A percentile compares a stretch with the other conserved stretches of the same genome.
Evolutionary conservation across 257 asterid species (phyloP).

Genomic region (Paulownia fortunei): DNA sequence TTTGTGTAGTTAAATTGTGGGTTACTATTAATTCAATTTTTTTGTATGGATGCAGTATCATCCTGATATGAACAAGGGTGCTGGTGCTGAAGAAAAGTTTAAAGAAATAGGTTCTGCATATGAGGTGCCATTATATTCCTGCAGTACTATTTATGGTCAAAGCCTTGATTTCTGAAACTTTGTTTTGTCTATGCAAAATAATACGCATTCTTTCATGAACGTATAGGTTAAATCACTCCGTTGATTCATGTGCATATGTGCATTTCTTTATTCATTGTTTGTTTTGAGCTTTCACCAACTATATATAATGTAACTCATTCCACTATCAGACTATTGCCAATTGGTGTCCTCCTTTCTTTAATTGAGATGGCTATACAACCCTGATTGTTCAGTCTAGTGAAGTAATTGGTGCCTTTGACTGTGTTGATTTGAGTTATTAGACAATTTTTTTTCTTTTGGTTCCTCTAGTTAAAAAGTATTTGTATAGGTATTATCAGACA

Average conservation of each 20-base stretch:
- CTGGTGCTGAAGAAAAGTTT: constrained; percentile 91
- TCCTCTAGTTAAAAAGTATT: constrained; percentile 34
- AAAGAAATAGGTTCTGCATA: constrained; percentile 96
- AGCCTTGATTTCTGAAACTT: not conserved
- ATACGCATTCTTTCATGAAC: not conserved
- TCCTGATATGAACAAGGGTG: constrained; percentile 88
- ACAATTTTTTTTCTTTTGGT: constrained; percentile 8
- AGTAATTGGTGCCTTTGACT: constrained; percentile 13
- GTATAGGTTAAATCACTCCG: not conserved
- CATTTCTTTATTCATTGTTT: not conserved
- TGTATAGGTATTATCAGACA: constrained; percentile 85
- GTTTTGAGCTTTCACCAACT: not conserved
- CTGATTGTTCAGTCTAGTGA: constrained; percentile 1
- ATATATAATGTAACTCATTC: constrained; percentile 5
- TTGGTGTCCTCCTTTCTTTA: not conserved
- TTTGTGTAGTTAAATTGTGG: not conserved
- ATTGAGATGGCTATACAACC: constrained; percentile 15
- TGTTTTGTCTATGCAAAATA: not conserved
- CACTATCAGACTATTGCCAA: not conserved
- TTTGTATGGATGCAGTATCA: constrained; percentile 70
- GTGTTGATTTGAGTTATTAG: constrained; percentile 17
- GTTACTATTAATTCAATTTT: constrained; percentile 8
- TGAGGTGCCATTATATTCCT: constrained; percentile 61
- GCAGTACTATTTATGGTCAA: not conserved
- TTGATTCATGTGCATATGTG: not conserved